Percentiles rank a stretch among this genome's conserved stretches.
phyloP scores from a whole-genome alignment of 495 filamentous ascomycete genomes.

The Aspergillus heteromorphus region DNA sequence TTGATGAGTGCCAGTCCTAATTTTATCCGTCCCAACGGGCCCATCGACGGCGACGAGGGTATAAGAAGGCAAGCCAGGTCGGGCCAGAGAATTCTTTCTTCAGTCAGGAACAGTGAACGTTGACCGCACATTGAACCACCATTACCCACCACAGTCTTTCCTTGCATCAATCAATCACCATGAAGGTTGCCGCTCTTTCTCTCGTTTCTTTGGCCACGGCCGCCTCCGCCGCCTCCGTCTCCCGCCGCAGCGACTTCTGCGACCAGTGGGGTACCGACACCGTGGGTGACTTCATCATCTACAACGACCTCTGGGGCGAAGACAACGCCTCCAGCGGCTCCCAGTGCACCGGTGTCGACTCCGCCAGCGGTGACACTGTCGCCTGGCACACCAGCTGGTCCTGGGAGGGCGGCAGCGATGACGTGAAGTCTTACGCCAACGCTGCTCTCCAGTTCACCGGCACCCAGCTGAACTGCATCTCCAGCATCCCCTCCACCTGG shows the following conservation, averaged over 20 bases:
- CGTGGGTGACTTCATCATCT: conserved; percentile 46
- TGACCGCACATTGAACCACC: neutral
- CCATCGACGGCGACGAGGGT: neutral
- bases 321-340: conserved; percentile 38
- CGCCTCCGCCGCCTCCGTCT: conserved; percentile 26
- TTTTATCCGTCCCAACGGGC: neutral
- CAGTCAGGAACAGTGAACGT: conserved; percentile 1
- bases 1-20: neutral
- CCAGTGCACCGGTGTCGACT: conserved; percentile 54
- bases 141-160: neutral
- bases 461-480: conserved; percentile 44
- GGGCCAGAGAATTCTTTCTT: neutral
- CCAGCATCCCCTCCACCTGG: conserved; percentile 47
- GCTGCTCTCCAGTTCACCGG: conserved; percentile 40
- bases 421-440: conserved; percentile 60
- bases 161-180: conserved; percentile 16
- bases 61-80: neutral
- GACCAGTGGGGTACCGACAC: conserved; percentile 43
- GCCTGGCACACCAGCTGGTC: conserved; percentile 55
- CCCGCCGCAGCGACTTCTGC: conserved; percentile 43
- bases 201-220: conserved; percentile 31
- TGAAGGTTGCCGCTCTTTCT: conserved; percentile 33
- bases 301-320: conserved; percentile 52
- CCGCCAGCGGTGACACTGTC: conserved; percentile 38
- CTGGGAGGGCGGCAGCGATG: conserved; percentile 46